phyloP scores from a whole-genome alignment of 306 rosid genomes.

The Prunus mongolica region DNA sequence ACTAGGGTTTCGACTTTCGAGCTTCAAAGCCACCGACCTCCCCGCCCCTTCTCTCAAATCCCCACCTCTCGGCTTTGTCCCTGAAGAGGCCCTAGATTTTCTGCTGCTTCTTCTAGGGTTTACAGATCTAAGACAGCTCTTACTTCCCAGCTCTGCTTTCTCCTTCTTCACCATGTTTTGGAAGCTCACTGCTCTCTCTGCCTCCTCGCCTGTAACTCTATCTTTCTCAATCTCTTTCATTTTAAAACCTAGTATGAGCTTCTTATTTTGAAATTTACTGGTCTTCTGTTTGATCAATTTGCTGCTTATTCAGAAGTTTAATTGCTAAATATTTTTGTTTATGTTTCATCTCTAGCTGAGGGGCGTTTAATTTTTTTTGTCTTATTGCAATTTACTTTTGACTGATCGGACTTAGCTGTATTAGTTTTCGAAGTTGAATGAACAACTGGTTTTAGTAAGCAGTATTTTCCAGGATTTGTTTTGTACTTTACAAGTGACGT shows the following conservation, averaged over 20 bases:
- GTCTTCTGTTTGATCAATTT: background rate
- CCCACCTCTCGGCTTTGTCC: constrained; percentile 18
- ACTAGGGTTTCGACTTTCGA: constrained; percentile 81
- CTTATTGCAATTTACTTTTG: constrained; percentile 4
- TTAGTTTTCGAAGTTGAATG: constrained; percentile 13
- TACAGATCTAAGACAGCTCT: constrained; percentile 52
- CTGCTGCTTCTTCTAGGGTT: constrained; percentile 34
- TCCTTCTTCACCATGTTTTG: constrained; percentile 72
- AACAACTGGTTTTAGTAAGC: background rate
- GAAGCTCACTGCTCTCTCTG: constrained; percentile 90
- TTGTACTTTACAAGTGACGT: background rate
- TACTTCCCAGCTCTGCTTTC: constrained; percentile 20
- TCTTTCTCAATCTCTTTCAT: background rate
- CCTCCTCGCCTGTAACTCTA: constrained; percentile 87
- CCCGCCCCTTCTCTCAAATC: constrained; percentile 16
- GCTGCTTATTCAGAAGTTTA: background rate
- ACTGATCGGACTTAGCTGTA: constrained; percentile 20
- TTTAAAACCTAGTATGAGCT: background rate
- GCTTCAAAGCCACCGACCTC: constrained; percentile 20
- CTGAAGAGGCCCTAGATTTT: constrained; percentile 25
- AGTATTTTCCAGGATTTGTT: background rate
- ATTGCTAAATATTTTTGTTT: background rate
- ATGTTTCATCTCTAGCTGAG: background rate
- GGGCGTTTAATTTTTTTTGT: background rate
- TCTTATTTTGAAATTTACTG: constrained; percentile 8